Percentiles rank a stretch among this genome's conserved stretches.
Evolutionary conservation across 164 flowering plant species (phyloP).

Genomic region (Amborella trichopoda): DNA sequence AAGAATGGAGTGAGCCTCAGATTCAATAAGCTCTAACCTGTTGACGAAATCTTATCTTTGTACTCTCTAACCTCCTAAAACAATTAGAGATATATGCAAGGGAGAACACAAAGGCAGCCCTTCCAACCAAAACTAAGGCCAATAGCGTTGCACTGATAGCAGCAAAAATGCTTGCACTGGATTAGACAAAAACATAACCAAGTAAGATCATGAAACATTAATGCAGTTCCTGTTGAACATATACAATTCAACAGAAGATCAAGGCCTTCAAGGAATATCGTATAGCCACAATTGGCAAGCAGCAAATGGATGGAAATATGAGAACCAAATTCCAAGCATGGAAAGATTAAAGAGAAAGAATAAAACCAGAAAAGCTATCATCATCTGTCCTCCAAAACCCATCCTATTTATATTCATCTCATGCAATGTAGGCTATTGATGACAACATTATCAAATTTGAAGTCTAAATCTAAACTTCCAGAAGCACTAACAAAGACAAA

Average conservation of each 20-base stretch:
- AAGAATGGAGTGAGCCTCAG: not conserved
- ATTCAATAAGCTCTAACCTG: constrained; percentile 22
- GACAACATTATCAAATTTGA: too few species aligned
- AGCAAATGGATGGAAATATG: not conserved
- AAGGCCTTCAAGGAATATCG: not conserved
- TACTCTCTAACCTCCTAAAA: constrained; percentile 10
- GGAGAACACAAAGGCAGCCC: constrained; percentile 66
- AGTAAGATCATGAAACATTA: not conserved
- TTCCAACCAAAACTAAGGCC: constrained; percentile 44
- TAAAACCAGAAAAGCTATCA: too few species aligned
- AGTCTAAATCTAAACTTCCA: too few species aligned
- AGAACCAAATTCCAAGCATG: not conserved
- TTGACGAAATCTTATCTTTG: constrained; percentile 26
- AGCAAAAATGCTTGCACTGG: constrained; percentile 48
- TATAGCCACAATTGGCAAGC: not conserved
- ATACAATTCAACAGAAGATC: not conserved
- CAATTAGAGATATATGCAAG: constrained; percentile 35
- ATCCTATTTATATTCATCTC: too few species aligned
- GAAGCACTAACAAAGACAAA: too few species aligned
- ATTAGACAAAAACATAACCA: constrained; percentile 7
- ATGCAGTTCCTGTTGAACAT: not conserved
- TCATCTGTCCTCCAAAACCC: too few species aligned
- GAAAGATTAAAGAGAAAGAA: not conserved
- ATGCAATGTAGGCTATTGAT: too few species aligned
- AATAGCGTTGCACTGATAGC: constrained; percentile 45